Base-by-base conservation (phyloP, 2,329 filamentous ascomycete species). In the Nothophaeocryptopus gaeumannii region DNA sequence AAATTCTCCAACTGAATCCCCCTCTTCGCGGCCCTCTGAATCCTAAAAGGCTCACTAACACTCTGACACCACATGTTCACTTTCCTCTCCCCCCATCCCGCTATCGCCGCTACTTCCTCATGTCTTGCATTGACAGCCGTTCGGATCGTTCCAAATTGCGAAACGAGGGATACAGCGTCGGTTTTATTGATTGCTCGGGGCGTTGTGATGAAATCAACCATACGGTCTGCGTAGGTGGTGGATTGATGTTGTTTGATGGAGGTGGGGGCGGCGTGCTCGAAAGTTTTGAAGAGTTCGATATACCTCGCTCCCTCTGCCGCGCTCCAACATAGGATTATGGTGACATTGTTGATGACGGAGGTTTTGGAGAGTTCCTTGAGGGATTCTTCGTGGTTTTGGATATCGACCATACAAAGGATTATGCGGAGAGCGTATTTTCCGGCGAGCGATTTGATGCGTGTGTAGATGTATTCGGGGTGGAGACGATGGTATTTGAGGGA, bases 391-490 rank as follows among this genome's bases (percentile, higher is more conserved):
- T 97, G 93, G 65, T 95, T 96, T 16, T 86, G 83, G 45, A 99
- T 96, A 69, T 99, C 93, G 20, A 97, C 91, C 82, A 97, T 90
- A 14, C 86, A 84, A 41, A 99, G 79, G 26, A 99, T 74, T 45
- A 99, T 79, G 40, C 93, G 88, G 14, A 99, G 79, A 58, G 84
- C 86, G 73, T 95, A 97, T 71, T 88, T 89, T 43, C 88, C 88
- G 44, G 88, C 88, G 4, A 99, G 76, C 41, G 84, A 83, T 45
- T 87, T 85, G 60, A 99, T 95, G 50, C 93, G 86, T 16, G 86
- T 90, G 74, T 97, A 97, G 63, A 99, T 89, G 74, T 99, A 99
- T 71, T 99, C 93, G 1, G 93, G 93, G 66, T 99, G 93, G 45
- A 99, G 79, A 26, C 92, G 89, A 70, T 99, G 93, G 70, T 99